phyloP scores from a whole-genome alignment of 768 basidiomycete genomes.

The Gymnopilus junonius region DNA sequence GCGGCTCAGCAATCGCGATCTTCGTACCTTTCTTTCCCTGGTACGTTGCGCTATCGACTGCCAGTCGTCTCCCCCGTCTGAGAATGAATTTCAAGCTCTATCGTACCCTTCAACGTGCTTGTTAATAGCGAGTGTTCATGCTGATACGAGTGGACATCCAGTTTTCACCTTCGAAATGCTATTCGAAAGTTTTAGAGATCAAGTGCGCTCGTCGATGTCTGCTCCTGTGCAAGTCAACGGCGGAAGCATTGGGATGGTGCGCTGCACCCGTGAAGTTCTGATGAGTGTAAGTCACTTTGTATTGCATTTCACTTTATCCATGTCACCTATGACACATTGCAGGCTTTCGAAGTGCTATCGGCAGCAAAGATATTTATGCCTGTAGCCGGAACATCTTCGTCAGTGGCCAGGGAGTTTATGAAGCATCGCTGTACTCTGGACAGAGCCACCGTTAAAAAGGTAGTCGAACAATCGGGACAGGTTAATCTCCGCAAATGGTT shows the following conservation, averaged over 20 bases:
- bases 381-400: conserved; percentile 50
- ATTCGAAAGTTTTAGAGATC: conserved; percentile 75
- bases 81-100: conserved; percentile 49
- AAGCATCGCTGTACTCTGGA: conserved; percentile 73
- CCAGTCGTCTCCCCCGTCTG: not conserved
- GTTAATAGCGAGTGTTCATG: conserved; percentile 84
- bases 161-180: conserved; percentile 93
- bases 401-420: conserved; percentile 68
- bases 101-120: conserved; percentile 83
- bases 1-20: conserved; percentile 60
- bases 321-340: not conserved
- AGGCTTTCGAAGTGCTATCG: conserved; percentile 83
- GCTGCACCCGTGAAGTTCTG: conserved; percentile 66
- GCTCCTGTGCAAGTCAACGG: conserved; percentile 80
- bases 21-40: conserved; percentile 52
- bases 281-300: conserved; percentile 55
- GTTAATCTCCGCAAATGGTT: conserved; percentile 82
- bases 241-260: conserved; percentile 75
- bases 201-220: conserved; percentile 70
- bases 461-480: conserved; percentile 68
- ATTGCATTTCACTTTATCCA: not conserved
- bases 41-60: conserved; percentile 40
- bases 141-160: conserved; percentile 75
- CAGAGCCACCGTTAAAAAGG: conserved; percentile 67
- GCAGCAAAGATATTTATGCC: conserved; percentile 59